Evolutionary conservation across 1,284 basidiomycete genomes (phyloP).

Genomic region (Flammula alnicola): DNA sequence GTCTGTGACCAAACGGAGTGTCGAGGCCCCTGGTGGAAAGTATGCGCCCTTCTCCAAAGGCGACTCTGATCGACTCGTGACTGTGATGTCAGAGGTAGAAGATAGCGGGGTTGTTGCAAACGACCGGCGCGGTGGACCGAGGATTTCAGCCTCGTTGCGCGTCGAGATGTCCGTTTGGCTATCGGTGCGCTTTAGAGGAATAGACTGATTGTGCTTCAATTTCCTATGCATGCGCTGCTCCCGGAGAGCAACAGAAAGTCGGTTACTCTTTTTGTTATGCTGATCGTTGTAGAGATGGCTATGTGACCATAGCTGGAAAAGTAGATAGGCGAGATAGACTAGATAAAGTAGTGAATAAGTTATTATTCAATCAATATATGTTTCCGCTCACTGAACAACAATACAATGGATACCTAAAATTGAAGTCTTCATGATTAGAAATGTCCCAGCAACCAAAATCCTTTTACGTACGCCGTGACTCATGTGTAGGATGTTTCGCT

Average conservation of each 20-base stretch:
- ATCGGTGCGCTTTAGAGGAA: background rate
- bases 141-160: slow-evolving; percentile 2
- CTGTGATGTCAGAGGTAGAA: slow-evolving; percentile 23
- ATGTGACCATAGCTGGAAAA: slow-evolving; percentile 91
- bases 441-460: background rate
- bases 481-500: slow-evolving; percentile 75
- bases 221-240: slow-evolving; percentile 28
- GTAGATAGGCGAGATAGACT: slow-evolving; percentile 78
- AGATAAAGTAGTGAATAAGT: slow-evolving; percentile 9
- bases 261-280: slow-evolving; percentile 47
- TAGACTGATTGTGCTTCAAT: slow-evolving; percentile 7
- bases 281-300: slow-evolving; percentile 76
- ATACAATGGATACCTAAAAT: slow-evolving; percentile 66
- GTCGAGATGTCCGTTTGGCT: slow-evolving; percentile 19
- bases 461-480: slow-evolving; percentile 74
- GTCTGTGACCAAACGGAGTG: slow-evolving; percentile 8
- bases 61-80: slow-evolving; percentile 10
- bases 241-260: slow-evolving; percentile 38
- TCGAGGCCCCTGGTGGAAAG: slow-evolving; percentile 12
- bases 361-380: background rate
- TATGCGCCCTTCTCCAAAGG: slow-evolving; percentile 11
- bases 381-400: slow-evolving; percentile 63
- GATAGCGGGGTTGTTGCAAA: slow-evolving; percentile 20
- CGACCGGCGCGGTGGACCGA: slow-evolving; percentile 21
- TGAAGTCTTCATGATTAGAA: slow-evolving; percentile 4